phyloP scores from a whole-genome alignment of 495 filamentous ascomycete species.

The Aspergillus bridgeri region DNA sequence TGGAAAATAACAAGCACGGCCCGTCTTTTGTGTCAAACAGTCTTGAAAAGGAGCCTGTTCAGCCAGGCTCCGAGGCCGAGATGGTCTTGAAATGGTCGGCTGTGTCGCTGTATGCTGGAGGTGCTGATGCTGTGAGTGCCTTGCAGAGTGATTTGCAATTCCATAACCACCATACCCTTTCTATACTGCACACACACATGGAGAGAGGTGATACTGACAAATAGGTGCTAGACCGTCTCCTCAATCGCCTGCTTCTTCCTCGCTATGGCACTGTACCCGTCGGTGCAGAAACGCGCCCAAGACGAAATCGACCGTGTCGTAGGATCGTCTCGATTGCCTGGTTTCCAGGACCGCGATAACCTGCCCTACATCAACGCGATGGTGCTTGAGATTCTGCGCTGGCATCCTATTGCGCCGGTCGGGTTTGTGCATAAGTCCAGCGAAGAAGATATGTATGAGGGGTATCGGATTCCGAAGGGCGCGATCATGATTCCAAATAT shows the following conservation, averaged over 20 bases:
- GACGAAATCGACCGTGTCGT: conserved; percentile 53
- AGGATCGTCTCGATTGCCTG: conserved; percentile 33
- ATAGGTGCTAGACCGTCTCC: conserved; percentile 29
- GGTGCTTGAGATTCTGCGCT: conserved; percentile 43
- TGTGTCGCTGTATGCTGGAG: conserved; percentile 49
- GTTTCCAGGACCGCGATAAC: conserved; percentile 24
- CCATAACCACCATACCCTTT: too few relatives aligned
- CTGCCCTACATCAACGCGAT: conserved; percentile 45
- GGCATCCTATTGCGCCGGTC: conserved; percentile 41
- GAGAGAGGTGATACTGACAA: too few relatives aligned
- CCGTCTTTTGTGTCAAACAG: conserved; percentile 34
- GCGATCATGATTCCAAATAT: conserved; percentile 34
- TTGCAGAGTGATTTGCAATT: too few relatives aligned
- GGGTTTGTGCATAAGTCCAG: conserved; percentile 52
- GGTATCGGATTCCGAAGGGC: conserved; percentile 44
- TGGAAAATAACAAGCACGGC: conserved; percentile 26
- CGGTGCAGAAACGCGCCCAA: conserved; percentile 47
- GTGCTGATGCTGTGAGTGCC: conserved; percentile 43
- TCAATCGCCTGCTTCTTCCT: conserved; percentile 33
- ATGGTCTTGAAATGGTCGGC: conserved; percentile 38
- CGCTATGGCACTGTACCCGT: conserved; percentile 40
- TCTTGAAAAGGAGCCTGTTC: conserved; percentile 14
- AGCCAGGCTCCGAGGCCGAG: conserved; percentile 21
- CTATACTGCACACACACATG: too few relatives aligned
- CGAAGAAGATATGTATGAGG: conserved; percentile 44